phyloP scores from a whole-genome alignment of 2,329 filamentous ascomycete genomes.

The Diplodia intermedia region DNA sequence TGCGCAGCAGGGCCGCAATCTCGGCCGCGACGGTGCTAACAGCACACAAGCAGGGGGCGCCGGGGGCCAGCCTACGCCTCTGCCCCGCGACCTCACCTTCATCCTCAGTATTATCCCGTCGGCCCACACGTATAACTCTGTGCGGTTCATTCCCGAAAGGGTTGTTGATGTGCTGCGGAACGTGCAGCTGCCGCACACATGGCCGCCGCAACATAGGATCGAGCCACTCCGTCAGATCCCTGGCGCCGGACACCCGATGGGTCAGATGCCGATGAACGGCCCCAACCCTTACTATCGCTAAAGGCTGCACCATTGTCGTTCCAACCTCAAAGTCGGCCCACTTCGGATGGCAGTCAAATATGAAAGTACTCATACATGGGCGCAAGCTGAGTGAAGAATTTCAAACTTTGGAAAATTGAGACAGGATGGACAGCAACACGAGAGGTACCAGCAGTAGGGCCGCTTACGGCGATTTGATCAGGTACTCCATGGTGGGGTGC shows the following conservation, averaged over 20 bases:
- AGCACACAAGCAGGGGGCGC: slow-evolving; percentile 37
- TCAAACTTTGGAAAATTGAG: not conserved
- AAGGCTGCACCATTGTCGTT: not conserved
- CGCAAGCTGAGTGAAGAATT: not conserved
- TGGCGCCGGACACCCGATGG: slow-evolving; percentile 10
- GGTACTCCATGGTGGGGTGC: not conserved
- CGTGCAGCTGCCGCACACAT: slow-evolving; percentile 58
- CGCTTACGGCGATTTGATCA: not conserved
- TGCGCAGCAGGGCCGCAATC: slow-evolving; percentile 65
- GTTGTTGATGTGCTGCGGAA: slow-evolving; percentile 76
- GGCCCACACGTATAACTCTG: slow-evolving; percentile 73
- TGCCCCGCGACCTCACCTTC: slow-evolving; percentile 68
- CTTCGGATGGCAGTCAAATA: not conserved
- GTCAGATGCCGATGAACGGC: slow-evolving; percentile 27
- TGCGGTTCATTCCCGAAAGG: slow-evolving; percentile 71
- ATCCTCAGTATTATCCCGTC: slow-evolving; percentile 75
- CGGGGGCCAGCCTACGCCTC: slow-evolving; percentile 61
- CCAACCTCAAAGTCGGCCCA: not conserved
- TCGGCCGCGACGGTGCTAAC: slow-evolving; percentile 36
- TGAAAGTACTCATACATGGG: not conserved
- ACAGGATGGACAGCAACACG: not conserved
- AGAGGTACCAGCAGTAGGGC: not conserved
- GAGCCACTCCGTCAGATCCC: slow-evolving; percentile 20
- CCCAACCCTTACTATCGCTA: slow-evolving; percentile 15
- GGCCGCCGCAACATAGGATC: slow-evolving; percentile 25